phyloP scores from a whole-genome alignment of 306 rosid genomes.

The Glycyrrhiza uralensis region DNA sequence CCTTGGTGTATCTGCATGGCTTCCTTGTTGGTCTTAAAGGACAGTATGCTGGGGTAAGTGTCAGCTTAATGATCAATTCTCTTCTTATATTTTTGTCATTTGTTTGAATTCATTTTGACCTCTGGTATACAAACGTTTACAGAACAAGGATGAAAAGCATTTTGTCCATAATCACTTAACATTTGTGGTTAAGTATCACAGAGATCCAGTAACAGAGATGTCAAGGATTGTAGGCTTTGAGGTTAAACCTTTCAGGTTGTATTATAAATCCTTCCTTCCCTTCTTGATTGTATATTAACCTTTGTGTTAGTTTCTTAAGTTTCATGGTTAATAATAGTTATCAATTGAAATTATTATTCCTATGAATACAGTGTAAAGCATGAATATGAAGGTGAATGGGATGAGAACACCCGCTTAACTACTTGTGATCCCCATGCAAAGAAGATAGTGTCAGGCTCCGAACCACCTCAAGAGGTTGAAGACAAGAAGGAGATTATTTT shows the following conservation, averaged over 20 bases:
- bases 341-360: slow-evolving; percentile 20
- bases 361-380: slow-evolving; percentile 62
- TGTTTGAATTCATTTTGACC: slow-evolving; percentile 22
- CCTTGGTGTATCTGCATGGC: slow-evolving; percentile 78
- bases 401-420: slow-evolving; percentile 48
- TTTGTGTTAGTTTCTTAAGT: neutral
- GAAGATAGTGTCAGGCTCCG: slow-evolving; percentile 56
- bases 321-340: neutral
- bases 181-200: slow-evolving; percentile 72
- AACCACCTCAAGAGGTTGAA: slow-evolving; percentile 82
- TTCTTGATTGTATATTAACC: neutral
- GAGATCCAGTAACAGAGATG: slow-evolving; percentile 60
- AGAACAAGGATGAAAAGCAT: slow-evolving; percentile 79
- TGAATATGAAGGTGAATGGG: slow-evolving; percentile 73
- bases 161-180: slow-evolving; percentile 80
- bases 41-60: slow-evolving; percentile 73
- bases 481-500: slow-evolving; percentile 80
- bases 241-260: slow-evolving; percentile 85
- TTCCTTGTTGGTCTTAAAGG: slow-evolving; percentile 85
- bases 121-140: slow-evolving; percentile 11
- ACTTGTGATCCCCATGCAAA: slow-evolving; percentile 88
- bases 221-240: slow-evolving; percentile 93
- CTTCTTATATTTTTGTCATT: neutral
- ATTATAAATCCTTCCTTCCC: slow-evolving; percentile 7
- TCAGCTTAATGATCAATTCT: neutral